phyloP scores from a whole-genome alignment of 306 rosid species.

The Acacia acuminata region DNA sequence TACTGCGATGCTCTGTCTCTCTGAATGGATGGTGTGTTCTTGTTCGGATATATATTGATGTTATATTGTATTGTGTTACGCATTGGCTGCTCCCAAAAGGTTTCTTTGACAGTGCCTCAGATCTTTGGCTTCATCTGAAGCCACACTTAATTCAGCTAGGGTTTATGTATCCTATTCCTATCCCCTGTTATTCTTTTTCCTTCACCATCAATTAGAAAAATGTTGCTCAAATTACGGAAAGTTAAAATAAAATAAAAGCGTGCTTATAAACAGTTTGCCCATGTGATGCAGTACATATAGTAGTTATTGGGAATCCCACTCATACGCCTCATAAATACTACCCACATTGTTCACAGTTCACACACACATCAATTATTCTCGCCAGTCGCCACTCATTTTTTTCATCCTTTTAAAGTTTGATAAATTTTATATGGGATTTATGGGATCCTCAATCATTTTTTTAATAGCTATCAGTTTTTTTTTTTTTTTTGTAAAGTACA shows the following conservation, averaged over 20 bases:
- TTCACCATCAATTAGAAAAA: neutral
- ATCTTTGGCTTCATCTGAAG: slow-evolving; percentile 27
- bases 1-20: slow-evolving; percentile 13
- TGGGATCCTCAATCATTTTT: neutral
- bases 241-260: neutral
- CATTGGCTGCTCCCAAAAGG: slow-evolving; percentile 31
- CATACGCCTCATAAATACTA: neutral
- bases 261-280: neutral
- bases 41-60: slow-evolving; percentile 4
- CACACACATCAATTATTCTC: neutral
- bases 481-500: too few relatives aligned
- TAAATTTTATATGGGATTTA: neutral
- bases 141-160: slow-evolving; percentile 12
- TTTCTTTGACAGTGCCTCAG: slow-evolving; percentile 3
- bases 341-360: too few relatives aligned
- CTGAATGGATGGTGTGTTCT: neutral
- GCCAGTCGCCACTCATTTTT: neutral
- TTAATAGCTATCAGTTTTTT: neutral
- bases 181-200: neutral
- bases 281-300: neutral
- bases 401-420: neutral
- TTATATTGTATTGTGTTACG: neutral
- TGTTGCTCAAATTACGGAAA: neutral
- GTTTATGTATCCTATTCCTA: neutral
- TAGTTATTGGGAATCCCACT: neutral